These are phyloP conservation scores for Aspergillus fructus DNA, from an alignment of 2,329 filamentous ascomycete genomes.

Conservation along the genomic window DNA sequence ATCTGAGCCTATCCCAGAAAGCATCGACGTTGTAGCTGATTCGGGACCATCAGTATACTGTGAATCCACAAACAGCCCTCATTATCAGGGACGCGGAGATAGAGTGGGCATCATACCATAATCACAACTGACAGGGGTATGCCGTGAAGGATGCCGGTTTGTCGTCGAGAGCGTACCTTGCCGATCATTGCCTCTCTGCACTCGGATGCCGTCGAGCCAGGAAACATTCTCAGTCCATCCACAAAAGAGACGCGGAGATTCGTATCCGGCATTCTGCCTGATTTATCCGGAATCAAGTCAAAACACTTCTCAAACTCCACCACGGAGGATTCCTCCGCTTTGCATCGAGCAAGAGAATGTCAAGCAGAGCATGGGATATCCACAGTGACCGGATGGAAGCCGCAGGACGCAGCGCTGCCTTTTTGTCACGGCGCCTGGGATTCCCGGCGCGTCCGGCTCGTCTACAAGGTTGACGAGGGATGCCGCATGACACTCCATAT, in stretches of 20 bases:
- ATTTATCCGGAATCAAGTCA: neutral
- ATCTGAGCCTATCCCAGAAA: too few species aligned
- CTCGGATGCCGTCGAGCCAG: neutral
- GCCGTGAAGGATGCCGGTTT: neutral
- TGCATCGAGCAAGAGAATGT: neutral
- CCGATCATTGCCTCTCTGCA: slow-evolving; percentile 14
- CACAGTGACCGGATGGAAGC: neutral
- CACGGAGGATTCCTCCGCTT: slow-evolving; percentile 1
- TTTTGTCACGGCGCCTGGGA: neutral
- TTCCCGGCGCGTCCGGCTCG: neutral
- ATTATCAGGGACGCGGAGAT: neutral
- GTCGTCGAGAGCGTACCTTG: slow-evolving; percentile 8
- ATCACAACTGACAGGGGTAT: neutral
- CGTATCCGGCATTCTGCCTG: neutral
- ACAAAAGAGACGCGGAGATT: neutral
- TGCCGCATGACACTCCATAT: neutral
- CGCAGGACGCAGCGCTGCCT: neutral
- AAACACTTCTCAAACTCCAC: neutral
- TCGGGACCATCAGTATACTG: too few species aligned
- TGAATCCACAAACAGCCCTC: too few species aligned
- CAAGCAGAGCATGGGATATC: neutral
- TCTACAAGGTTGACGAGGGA: neutral
- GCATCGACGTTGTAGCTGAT: too few species aligned
- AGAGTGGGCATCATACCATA: neutral
- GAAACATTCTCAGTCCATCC: neutral